These are phyloP conservation scores for Fraxinus sp. DNA, from an alignment of 305 asterid genomes.

Conservation along the genomic window DNA sequence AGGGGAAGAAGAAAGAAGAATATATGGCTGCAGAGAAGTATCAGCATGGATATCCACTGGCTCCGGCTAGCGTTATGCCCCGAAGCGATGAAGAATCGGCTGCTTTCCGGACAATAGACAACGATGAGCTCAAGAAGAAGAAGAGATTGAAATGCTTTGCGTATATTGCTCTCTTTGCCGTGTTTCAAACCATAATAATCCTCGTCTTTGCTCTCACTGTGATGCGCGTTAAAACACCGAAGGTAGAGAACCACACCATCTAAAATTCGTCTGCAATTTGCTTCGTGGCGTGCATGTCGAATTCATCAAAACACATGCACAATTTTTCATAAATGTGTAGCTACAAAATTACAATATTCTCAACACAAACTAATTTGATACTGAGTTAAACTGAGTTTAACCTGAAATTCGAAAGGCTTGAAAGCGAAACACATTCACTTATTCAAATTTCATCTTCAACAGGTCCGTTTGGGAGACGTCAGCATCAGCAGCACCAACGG, in stretches of 20 bases:
- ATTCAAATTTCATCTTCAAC: not conserved
- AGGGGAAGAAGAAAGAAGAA: not conserved
- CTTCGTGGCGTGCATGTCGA: not conserved
- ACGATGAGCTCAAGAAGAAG: constrained; percentile 27
- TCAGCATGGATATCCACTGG: constrained; percentile 38
- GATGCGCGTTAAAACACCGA: constrained; percentile 32
- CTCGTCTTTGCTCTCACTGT: constrained; percentile 27
- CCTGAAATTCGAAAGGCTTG: not conserved
- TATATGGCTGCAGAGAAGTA: constrained; percentile 31
- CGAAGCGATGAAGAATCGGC: constrained; percentile 45
- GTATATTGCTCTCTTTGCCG: constrained; percentile 25
- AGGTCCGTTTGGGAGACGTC: constrained; percentile 24
- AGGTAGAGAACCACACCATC: not conserved
- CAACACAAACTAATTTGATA: not conserved
- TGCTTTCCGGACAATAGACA: constrained; percentile 10
- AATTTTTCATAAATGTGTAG: not conserved
- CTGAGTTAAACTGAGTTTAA: not conserved
- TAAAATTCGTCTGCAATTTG: not conserved
- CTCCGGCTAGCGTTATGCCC: constrained; percentile 38
- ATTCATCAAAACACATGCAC: not conserved
- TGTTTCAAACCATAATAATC: constrained; percentile 27
- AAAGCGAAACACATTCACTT: not conserved
- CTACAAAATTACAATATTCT: not conserved
- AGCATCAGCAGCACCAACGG: not conserved
- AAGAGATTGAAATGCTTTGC: constrained; percentile 33